Evolutionary conservation across 1,284 basidiomycete species (phyloP), one percentile per base, ranked within the genome.

Genomic region (Chondrostereum purpureum): DNA sequence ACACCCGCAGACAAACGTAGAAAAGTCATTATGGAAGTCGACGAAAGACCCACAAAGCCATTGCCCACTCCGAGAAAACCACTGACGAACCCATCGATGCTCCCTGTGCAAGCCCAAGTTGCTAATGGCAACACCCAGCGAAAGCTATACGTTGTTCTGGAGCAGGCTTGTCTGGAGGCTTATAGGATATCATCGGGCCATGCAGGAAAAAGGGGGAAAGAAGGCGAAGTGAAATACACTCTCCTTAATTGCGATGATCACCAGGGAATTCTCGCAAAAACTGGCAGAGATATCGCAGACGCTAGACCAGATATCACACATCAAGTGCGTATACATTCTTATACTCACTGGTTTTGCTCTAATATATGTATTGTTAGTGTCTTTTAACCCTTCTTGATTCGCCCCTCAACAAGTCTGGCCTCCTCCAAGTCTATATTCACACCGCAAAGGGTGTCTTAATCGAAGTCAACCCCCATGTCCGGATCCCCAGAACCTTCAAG

Each of bases 241-340:
- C 71, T 99, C 48, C 70, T 99, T 54, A 99, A 99, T 67, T 99
- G 96, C 67, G 95, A 99, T 64, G 95, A 99, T 58, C 95, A 99
- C 67, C 95, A 99, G 65, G 92, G 95, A 42, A 96, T 99, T 52
- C 73, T 99, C 49, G 95, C 96, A 5, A 98, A 97, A 69, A 97
- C 94, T 3, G 92, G 93, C 20, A 77, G 95, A 56, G 96, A 99
- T 67, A 99, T 99, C 55, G 94, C 96, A 16, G 94, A 98, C 66
- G 95, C 96, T 14, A 72, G 95, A 51, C 95, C 96, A 4, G 96
- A 99, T 66, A 99, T 99, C 60, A 99, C 96, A 0, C 95, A 99
- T 65, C 96, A 99, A 78, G 92, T 92, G 49, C 53, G 75, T 62
- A 24, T n/a, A 50, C 37, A 38, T 39, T 24, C 39, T 39, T 50